phyloP scores from a whole-genome alignment of 2,329 filamentous ascomycete species.

The Zasmidium angulare region DNA sequence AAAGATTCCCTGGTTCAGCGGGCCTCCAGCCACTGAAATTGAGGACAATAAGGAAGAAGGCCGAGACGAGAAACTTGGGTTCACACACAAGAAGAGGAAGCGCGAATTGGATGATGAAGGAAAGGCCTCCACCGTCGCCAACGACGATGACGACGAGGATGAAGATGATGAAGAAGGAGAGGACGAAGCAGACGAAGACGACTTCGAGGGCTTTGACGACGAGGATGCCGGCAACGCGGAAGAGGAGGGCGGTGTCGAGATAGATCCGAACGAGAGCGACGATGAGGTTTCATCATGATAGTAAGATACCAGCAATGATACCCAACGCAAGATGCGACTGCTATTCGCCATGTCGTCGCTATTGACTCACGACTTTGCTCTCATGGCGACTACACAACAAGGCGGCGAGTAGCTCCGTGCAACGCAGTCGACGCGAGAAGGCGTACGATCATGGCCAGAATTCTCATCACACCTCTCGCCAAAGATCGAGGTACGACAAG shows the following conservation, averaged over 20 bases:
- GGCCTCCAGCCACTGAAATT: conserved; percentile 59
- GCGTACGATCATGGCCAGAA: not conserved
- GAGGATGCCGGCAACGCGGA: conserved; percentile 7
- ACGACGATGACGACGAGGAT: conserved; percentile 24
- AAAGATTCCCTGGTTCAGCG: conserved; percentile 94
- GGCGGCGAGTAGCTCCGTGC: not conserved
- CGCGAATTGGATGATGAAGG: conserved; percentile 42
- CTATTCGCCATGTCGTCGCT: not conserved
- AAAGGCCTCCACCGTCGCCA: conserved; percentile 41
- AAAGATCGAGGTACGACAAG: not conserved
- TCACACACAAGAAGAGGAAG: conserved; percentile 79
- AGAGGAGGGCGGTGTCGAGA: conserved; percentile 8
- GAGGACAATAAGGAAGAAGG: conserved; percentile 58
- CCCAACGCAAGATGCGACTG: not conserved
- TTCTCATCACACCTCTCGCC: not conserved
- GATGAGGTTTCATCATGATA: conserved; percentile 11
- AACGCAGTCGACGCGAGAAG: not conserved
- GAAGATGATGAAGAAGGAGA: conserved; percentile 35
- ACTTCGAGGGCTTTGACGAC: conserved; percentile 4
- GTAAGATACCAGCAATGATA: conserved; percentile 14
- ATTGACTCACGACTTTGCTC: not conserved
- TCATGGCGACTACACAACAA: too few relatives aligned
- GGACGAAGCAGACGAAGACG: conserved; percentile 29
- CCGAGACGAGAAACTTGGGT: conserved; percentile 74
- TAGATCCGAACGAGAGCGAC: conserved; percentile 14